A percentile compares a stretch with the other conserved stretches of the same genome.
Conservation (phyloP, 2,329 filamentous ascomycete genomes). For the Cephalotrichum gorgonifer region DNA sequence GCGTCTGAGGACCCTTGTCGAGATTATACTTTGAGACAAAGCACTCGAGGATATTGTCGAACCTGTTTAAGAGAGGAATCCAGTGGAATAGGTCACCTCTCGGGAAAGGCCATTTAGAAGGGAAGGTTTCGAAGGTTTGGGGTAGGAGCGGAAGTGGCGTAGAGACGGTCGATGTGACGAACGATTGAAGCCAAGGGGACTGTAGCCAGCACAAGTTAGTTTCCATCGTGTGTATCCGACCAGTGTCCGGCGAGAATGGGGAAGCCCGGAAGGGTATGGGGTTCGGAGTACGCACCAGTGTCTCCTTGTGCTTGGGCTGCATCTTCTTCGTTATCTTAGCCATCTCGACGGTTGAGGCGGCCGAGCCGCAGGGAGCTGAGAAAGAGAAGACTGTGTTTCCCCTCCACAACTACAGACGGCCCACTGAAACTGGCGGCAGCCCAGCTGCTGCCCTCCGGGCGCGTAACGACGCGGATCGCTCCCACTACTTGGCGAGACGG, state of each 20-base stretch:
- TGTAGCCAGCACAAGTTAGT: slow-evolving; percentile 24
- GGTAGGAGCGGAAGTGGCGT: slow-evolving; percentile 68
- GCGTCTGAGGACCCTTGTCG: slow-evolving; percentile 67
- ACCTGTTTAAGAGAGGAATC: slow-evolving; percentile 89
- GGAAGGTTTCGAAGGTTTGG: slow-evolving; percentile 66
- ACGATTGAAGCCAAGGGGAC: slow-evolving; percentile 81
- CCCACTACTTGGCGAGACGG: not conserved
- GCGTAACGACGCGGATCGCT: not conserved
- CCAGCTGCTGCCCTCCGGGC: slow-evolving; percentile 11
- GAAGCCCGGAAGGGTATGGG: not conserved
- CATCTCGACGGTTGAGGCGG: slow-evolving; percentile 51
- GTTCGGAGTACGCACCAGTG: slow-evolving; percentile 38
- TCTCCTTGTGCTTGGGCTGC: slow-evolving; percentile 58
- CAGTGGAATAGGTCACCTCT: slow-evolving; percentile 96
- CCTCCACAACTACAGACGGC: slow-evolving; percentile 42
- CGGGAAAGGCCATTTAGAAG: slow-evolving; percentile 87
- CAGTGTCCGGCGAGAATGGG: not conserved
- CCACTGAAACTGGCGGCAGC: slow-evolving; percentile 28
- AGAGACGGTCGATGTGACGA: slow-evolving; percentile 60
- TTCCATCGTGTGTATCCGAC: not conserved
- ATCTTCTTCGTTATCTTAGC: slow-evolving; percentile 59
- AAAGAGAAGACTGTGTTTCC: slow-evolving; percentile 34
- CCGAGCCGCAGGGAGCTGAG: slow-evolving; percentile 34
- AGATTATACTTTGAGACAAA: slow-evolving; percentile 76
- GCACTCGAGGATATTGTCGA: slow-evolving; percentile 76